Base-by-base conservation (phyloP, 1,139 yeast genomes). In the Taphrina confusa region DNA sequence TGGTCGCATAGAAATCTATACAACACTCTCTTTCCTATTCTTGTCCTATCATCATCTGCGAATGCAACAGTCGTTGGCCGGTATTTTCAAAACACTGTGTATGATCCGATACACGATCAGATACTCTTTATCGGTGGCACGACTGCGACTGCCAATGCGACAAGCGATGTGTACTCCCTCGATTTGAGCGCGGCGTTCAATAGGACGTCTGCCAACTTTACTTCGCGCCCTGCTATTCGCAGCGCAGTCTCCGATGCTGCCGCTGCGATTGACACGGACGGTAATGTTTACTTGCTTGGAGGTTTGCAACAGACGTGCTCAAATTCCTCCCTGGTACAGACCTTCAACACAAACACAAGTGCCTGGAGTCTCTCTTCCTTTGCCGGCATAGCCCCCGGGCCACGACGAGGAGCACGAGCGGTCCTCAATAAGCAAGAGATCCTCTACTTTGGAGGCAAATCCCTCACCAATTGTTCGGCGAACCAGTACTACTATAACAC, bases 401-500 rank as follows among this genome's bases (percentile, higher is more conserved):
- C 58, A 8, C 33, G 58, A 18, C 28, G 36, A 6, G 58, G 58
- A 8, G 58, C 58, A 4, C 50, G 58, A 4, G 51, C 51, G 8
- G 46, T 37, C n/a, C 4, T 22, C 22, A 14, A 40, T 4, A 27
- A 54, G 14, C 23, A 37, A 25, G 25, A 54, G 3, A 34, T 44
- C 16, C 28, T 54, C n/a, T 54, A 44, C 45, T 44, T 54, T 44
- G 58, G 58, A 9, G 58, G 58, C 8, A 45, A 46, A 27, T 54
- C 58, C 3, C 34, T 54, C 5, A 11, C 50, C 11, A 28, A 11
- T 12, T 54, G 58, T 28, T 54, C 51, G 4, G 4, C 51, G 11
- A 44, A 36, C 44, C 58, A 54, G 51, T 54, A 54, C 30, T 54
- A 44, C 36, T 54, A 54, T 28, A 54, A 54, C 20, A 22, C 58